These are phyloP conservation scores for Metschnikowia anglica DNA, from an alignment of 805 yeast species.

Conservation along the genomic window DNA sequence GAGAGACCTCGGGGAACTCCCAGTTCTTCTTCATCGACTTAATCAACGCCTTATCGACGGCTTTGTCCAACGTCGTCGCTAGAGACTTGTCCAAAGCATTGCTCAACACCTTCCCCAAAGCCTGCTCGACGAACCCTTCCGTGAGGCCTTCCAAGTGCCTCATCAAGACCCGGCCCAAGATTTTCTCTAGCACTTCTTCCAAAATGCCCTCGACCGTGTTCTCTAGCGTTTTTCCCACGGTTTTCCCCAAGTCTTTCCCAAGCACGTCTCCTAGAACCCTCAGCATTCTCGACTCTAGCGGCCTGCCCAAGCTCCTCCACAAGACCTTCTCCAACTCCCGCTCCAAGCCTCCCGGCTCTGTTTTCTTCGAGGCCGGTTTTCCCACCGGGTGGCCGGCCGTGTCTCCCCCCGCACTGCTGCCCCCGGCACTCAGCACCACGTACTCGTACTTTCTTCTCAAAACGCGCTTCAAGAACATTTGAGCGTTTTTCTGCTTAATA, in stretches of 20 bases:
- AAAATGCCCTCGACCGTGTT: slow-evolving; percentile 1
- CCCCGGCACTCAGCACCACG: background rate
- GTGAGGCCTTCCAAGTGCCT: slow-evolving; percentile 10
- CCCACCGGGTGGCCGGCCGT: background rate
- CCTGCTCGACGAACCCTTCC: slow-evolving; percentile 10
- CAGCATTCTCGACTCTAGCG: slow-evolving; percentile 3
- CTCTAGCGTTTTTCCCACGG: slow-evolving; percentile 3
- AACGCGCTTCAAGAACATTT: background rate
- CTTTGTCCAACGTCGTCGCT: background rate
- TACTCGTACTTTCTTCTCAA: background rate
- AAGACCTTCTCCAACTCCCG: slow-evolving; percentile 4
- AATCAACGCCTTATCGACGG: slow-evolving; percentile 3
- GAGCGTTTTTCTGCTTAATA: background rate
- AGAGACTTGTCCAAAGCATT: slow-evolving; percentile 7
- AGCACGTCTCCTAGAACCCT: slow-evolving; percentile 8
- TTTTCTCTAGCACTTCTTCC: slow-evolving; percentile 7
- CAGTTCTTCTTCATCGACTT: background rate
- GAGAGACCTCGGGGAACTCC: background rate
- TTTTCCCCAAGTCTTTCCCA: slow-evolving; percentile 4
- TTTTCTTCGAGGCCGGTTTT: background rate
- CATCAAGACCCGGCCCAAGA: slow-evolving; percentile 7
- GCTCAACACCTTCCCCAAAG: slow-evolving; percentile 7
- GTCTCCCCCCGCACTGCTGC: background rate
- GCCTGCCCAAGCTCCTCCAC: slow-evolving; percentile 3
- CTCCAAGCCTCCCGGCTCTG: background rate